Percentiles rank a stretch among this genome's conserved stretches.
Conservation (phyloP, 768 basidiomycete genomes). For the Cantharellus anzutake region DNA sequence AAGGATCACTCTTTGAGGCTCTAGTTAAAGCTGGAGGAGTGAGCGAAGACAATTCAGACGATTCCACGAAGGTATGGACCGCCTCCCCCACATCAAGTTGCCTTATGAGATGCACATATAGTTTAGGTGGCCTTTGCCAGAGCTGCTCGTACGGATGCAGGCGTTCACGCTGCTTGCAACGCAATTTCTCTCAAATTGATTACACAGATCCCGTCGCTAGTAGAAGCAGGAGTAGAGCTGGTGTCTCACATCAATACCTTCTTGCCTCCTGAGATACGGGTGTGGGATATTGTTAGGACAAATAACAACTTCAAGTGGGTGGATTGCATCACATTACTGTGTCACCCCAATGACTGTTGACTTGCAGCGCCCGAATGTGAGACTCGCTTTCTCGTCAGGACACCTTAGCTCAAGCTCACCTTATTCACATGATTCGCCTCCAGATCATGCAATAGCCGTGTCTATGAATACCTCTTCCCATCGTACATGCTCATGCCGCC, state of each 20-base stretch:
- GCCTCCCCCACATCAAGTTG: neutral
- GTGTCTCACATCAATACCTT: constrained; percentile 61
- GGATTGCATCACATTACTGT: neutral
- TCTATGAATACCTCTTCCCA: constrained; percentile 95
- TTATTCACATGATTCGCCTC: neutral
- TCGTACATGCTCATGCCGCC: constrained; percentile 86
- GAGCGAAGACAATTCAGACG: constrained; percentile 83
- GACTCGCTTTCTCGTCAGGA: neutral
- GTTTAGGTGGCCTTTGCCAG: constrained; percentile 60
- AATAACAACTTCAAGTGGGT: constrained; percentile 21
- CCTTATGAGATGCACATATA: neutral
- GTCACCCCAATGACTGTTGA: neutral
- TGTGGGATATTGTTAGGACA: constrained; percentile 71
- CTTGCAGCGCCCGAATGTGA: neutral
- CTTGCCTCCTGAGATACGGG: constrained; percentile 75
- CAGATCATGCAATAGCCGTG: constrained; percentile 83
- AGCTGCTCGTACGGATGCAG: constrained; percentile 90
- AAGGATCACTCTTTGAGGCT: constrained; percentile 74
- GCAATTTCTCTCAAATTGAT: constrained; percentile 86
- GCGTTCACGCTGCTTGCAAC: constrained; percentile 94
- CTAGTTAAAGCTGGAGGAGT: constrained; percentile 81
- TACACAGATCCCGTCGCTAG: constrained; percentile 45
- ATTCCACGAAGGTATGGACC: constrained; percentile 56
- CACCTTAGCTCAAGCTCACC: neutral
- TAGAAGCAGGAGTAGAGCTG: constrained; percentile 26